Evolutionary conservation across 2,329 filamentous ascomycete genomes (phyloP), one percentile per base, ranked within the genome.

Genomic region (Magnaporthales sp.): DNA sequence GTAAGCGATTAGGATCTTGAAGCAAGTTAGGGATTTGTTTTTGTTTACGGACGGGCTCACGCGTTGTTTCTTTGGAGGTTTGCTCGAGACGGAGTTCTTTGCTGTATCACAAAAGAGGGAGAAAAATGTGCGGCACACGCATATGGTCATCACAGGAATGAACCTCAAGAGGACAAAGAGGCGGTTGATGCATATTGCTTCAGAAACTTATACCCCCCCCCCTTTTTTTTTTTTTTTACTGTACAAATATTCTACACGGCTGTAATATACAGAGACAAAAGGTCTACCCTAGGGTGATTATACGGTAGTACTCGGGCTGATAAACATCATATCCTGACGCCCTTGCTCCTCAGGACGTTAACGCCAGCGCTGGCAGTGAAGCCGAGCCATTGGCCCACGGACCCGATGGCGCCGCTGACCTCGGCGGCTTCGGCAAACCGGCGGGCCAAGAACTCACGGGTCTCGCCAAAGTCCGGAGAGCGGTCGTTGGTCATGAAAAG

Each of bases 401-500:
- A 86, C 13, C 86, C 83, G 26, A 91, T 73, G 11, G 87, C 83
- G 26, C 83, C 82, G 3, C 89, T 88, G 3, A 93, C 70, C 4
- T 80, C 84, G 71, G 85, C 82, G 32, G 86, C 80, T 79, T 96
- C 93, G 68, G 87, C 83, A 67, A 96, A 78, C 68, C 94, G 84
- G 60, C 92, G 84, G 66, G 89, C 85, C 66, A 98, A 80, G 75
- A 98, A 99, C 10, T 86, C 83, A 70, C 89, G 88, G 3, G 95
- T 98, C 69, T 93, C 91, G 10, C 74, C 76, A 72, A 91, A 95
- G n/a, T 86, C 86, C 0, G 84, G 79, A 4, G 89, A 93, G 68
- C 81, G 83, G 77, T 98, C 95, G 68, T 90, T 93, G 26, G 93
- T 97, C 93, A 98, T 97, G 79, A 93, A 96, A 5, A 97, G 81